phyloP scores from a whole-genome alignment of 306 rosid species.

The Hippophae rhamnoides region DNA sequence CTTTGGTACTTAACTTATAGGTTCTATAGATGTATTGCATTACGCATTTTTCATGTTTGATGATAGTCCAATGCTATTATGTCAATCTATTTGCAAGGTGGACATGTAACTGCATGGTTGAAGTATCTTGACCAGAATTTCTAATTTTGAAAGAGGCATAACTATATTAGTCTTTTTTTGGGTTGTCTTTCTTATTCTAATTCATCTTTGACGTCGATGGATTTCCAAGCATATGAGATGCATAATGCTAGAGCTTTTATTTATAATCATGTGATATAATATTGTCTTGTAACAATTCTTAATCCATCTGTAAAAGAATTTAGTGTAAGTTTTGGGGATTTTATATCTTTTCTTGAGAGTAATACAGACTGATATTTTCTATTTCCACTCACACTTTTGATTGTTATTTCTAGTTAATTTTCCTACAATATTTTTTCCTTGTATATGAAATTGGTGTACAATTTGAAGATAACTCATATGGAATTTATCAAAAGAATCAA shows the following conservation, averaged over 20 bases:
- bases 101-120: too few species aligned
- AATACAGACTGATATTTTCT: neutral
- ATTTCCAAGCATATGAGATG: slow-evolving; percentile 69
- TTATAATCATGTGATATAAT: slow-evolving; percentile 87
- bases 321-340: slow-evolving; percentile 49
- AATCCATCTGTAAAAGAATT: slow-evolving; percentile 80
- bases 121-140: too few species aligned
- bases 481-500: slow-evolving; percentile 69
- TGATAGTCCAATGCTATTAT: too few species aligned
- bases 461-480: slow-evolving; percentile 90
- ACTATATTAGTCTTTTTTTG: slow-evolving; percentile 8
- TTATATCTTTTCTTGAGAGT: neutral
- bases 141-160: slow-evolving; percentile 7
- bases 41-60: too few species aligned
- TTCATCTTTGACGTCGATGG: slow-evolving; percentile 11
- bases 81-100: too few species aligned
- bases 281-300: slow-evolving; percentile 85
- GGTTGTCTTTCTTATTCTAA: slow-evolving; percentile 7
- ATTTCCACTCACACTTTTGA: slow-evolving; percentile 13
- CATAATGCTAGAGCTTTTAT: slow-evolving; percentile 81
- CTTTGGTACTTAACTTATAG: too few species aligned
- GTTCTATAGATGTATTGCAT: too few species aligned
- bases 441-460: slow-evolving; percentile 10
- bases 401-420: slow-evolving; percentile 6
- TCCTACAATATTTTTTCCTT: slow-evolving; percentile 6